These are phyloP conservation scores for Pestalotiopsis sp. DNA, from an alignment of 2,329 filamentous ascomycete species.

Conservation along the genomic window DNA sequence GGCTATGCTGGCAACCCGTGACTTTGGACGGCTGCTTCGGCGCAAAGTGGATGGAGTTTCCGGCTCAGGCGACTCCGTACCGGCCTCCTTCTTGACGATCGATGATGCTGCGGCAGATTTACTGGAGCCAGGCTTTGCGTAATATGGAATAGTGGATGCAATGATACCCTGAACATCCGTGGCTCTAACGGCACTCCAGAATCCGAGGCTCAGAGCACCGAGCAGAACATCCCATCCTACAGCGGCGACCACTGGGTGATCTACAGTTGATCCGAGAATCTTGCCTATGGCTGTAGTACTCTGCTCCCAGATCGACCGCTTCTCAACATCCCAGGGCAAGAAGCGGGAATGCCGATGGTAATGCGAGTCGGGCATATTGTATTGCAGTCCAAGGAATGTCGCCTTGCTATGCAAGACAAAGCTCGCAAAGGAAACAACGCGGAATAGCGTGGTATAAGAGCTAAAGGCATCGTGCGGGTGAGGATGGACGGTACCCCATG, in stretches of 20 bases:
- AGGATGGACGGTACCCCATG: conserved; percentile 48
- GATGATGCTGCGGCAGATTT: conserved; percentile 12
- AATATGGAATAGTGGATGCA: conserved; percentile 35
- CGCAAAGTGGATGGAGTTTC: conserved; percentile 16
- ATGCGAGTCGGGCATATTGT: conserved; percentile 49
- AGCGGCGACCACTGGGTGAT: conserved; percentile 60
- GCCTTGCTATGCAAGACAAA: conserved; percentile 48
- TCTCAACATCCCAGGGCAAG: conserved; percentile 47
- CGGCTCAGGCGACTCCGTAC: conserved; percentile 16
- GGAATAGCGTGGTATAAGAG: conserved; percentile 50
- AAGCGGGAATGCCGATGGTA: conserved; percentile 51
- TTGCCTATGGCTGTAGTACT: conserved; percentile 46
- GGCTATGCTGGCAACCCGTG: conserved; percentile 23
- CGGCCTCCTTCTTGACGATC: conserved; percentile 18
- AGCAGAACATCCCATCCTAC: conserved; percentile 63
- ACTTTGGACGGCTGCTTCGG: conserved; percentile 21
- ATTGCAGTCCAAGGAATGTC: conserved; percentile 43
- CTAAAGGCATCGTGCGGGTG: conserved; percentile 41
- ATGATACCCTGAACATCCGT: conserved; percentile 54
- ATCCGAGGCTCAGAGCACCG: conserved; percentile 52
- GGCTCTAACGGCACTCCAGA: conserved; percentile 59
- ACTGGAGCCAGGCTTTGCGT: conserved; percentile 14
- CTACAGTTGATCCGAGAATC: conserved; percentile 51
- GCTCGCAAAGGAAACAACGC: conserved; percentile 45
- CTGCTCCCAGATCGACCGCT: conserved; percentile 46